Conservation (phyloP, 2,329 filamentous ascomycete species). For the Aspergillus fructus region DNA sequence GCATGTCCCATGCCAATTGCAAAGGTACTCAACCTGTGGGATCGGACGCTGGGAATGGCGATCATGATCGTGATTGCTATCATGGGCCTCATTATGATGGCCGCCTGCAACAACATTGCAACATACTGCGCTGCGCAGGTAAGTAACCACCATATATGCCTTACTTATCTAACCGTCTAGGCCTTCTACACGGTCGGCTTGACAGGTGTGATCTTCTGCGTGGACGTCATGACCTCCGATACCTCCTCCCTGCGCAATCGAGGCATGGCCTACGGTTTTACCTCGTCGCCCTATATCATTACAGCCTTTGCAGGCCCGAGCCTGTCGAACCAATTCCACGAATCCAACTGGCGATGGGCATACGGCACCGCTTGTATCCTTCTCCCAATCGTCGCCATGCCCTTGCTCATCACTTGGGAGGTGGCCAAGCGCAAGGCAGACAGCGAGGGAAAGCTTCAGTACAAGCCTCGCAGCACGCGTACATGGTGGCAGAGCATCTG, state of each 20-base stretch:
- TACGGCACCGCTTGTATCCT: conserved; percentile 62
- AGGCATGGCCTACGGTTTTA: conserved; percentile 58
- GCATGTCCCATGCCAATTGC: conserved; percentile 60
- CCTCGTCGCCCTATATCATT: conserved; percentile 60
- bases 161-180: not conserved
- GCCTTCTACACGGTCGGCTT: not conserved
- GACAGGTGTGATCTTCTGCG: conserved; percentile 54
- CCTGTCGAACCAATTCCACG: conserved; percentile 48
- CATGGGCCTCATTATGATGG: conserved; percentile 61
- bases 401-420: conserved; percentile 55
- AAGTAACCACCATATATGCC: not conserved
- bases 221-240: conserved; percentile 61
- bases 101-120: conserved; percentile 58
- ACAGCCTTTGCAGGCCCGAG: conserved; percentile 59
- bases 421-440: conserved; percentile 56
- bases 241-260: conserved; percentile 59
- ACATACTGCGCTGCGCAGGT: conserved; percentile 62
- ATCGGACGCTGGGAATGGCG: conserved; percentile 57
- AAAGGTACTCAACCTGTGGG: conserved; percentile 63
- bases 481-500: conserved; percentile 45
- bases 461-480: conserved; percentile 39
- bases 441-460: conserved; percentile 48
- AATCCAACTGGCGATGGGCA: conserved; percentile 60
- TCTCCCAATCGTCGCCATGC: conserved; percentile 54
- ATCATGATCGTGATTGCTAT: conserved; percentile 49